phyloP scores from a whole-genome alignment of 257 asterid genomes.

The Nicotiana otophora region DNA sequence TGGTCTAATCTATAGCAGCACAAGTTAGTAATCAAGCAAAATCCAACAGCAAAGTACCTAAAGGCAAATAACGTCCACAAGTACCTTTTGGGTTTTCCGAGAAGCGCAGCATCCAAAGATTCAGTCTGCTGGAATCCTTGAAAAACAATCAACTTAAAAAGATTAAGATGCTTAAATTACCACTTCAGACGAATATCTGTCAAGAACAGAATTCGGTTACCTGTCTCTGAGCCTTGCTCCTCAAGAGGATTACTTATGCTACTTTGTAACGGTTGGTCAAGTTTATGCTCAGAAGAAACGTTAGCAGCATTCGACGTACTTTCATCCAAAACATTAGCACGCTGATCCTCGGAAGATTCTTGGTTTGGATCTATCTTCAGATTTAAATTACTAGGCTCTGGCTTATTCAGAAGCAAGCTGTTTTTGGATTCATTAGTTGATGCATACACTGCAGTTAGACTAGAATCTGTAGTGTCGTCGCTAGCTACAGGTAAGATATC shows the following conservation, averaged over 20 bases:
- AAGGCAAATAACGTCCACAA: not conserved
- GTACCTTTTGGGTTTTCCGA: slow-evolving; percentile 72
- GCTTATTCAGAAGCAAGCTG: slow-evolving; percentile 35
- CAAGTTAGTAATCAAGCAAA: slow-evolving; percentile 12
- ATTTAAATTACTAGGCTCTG: slow-evolving; percentile 29
- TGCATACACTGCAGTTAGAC: slow-evolving; percentile 6
- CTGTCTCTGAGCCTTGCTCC: slow-evolving; percentile 38
- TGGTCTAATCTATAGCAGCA: slow-evolving; percentile 56
- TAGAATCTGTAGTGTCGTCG: slow-evolving; percentile 20
- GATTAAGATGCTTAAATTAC: not conserved
- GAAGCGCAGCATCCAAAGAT: slow-evolving; percentile 43
- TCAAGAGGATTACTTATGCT: slow-evolving; percentile 20
- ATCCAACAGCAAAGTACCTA: not conserved
- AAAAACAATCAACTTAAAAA: slow-evolving; percentile 31
- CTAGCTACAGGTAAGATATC: slow-evolving; percentile 17
- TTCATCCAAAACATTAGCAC: slow-evolving; percentile 11
- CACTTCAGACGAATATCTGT: slow-evolving; percentile 2
- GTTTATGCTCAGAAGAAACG: slow-evolving; percentile 16
- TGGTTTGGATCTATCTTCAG: slow-evolving; percentile 30
- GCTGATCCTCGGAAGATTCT: slow-evolving; percentile 27
- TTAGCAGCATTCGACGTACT: slow-evolving; percentile 17
- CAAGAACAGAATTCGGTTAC: slow-evolving; percentile 34
- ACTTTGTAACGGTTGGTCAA: slow-evolving; percentile 15
- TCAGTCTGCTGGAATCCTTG: slow-evolving; percentile 62
- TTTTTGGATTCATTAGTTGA: slow-evolving; percentile 20